Base-by-base conservation (phyloP, 2,329 filamentous ascomycete species). In the Hypoxylon sp. region DNA sequence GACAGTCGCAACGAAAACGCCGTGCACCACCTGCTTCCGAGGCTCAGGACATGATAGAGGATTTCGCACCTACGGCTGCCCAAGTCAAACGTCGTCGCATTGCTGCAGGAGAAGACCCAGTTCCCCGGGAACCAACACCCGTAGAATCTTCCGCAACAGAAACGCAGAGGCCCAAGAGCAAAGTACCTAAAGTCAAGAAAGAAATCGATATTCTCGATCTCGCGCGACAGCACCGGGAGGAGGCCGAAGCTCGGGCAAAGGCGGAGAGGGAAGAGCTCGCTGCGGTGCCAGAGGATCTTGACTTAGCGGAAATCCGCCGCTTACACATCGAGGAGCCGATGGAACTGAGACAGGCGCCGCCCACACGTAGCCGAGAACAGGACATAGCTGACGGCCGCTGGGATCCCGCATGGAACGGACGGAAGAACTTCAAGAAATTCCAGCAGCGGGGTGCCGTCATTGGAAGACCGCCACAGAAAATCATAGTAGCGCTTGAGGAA, bases 371-470 rank as follows among this genome's bases (percentile, higher is more conserved):
- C 4, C 80, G 85, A 17, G 87, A 90, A n/a, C 80, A 83, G 62
- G 85, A 87, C 19, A 78, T 84, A 48, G 82, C 80, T 1, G 82
- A 83, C 46, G 84, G 85, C 4, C 86, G 93, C 43, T 98, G 95
- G 94, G 88, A 98, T 71, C 89, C 93, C 0, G 86, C 85, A 41
- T 99, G 96, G 96, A 97, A 98, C 76, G 96, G 95, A 0, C 87
- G 95, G 46, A 95, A 93, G 79, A 98, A 99, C 76, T 99, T 97
- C 82, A 99, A 99, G 79, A 92, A 89, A 73, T 99, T 99, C 76
- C 85, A 86, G 21, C 85, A 84, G 60, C 84, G 87, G 58, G 90
- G 87, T 23, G 86, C 86, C 19, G 71, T 5, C 68, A 74, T 1
- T 81, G 85, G 69, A 28, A 75, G 5, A 14, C 77, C 80, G 2